phyloP scores from a whole-genome alignment of 192 early-diverging fungal species.

The Jimgerdemannia lactiflua region DNA sequence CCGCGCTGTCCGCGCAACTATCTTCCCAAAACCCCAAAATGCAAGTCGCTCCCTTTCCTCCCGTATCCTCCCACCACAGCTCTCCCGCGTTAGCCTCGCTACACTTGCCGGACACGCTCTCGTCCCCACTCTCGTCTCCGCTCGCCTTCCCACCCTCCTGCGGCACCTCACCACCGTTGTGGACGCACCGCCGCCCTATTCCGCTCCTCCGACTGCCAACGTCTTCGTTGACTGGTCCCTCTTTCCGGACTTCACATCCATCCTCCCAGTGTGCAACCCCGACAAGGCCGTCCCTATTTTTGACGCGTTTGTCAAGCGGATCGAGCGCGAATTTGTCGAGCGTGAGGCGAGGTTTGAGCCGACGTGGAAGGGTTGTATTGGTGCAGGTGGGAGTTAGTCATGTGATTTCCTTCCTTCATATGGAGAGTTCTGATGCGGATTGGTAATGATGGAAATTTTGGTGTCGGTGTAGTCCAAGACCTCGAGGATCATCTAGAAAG shows the following conservation, averaged over 20 bases:
- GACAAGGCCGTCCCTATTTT: constrained; percentile 42
- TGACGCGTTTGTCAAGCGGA: constrained; percentile 28
- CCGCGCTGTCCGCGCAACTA: not conserved
- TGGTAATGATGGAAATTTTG: not conserved
- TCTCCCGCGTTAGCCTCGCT: no score
- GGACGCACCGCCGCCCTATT: not conserved
- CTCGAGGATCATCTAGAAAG: constrained; percentile 46
- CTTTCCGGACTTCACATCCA: constrained; percentile 48
- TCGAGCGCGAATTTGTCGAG: constrained; percentile 38
- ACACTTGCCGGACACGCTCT: not conserved
- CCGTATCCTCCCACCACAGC: not conserved
- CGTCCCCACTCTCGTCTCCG: not conserved
- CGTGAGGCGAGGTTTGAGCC: constrained; percentile 42
- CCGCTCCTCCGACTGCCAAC: not conserved
- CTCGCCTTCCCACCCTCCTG: not conserved
- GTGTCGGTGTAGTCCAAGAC: constrained; percentile 31
- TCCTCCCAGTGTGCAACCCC: constrained; percentile 28
- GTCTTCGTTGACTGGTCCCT: constrained; percentile 40
- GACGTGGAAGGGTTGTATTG: constrained; percentile 55
- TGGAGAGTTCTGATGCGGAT: not conserved
- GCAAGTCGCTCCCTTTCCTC: not conserved
- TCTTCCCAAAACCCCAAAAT: not conserved
- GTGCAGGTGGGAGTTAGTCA: constrained; percentile 27
- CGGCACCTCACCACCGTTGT: not conserved
- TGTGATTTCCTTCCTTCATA: not conserved